phyloP scores from a whole-genome alignment of 768 basidiomycete genomes.

The Strobilomyces confusus region DNA sequence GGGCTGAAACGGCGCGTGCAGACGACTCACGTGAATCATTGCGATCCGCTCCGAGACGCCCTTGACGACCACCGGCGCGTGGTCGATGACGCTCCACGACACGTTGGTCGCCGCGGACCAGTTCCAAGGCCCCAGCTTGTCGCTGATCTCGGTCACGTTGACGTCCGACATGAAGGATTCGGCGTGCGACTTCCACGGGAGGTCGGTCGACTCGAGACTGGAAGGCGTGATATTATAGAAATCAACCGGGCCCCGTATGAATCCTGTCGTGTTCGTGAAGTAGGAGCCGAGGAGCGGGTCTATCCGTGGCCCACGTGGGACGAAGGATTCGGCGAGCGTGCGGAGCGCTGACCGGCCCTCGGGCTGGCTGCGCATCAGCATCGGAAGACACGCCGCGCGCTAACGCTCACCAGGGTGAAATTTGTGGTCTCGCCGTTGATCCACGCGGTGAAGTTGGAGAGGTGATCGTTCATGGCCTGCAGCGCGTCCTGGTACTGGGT shows the following conservation, averaged over 20 bases:
- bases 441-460: slow-evolving; percentile 76
- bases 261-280: slow-evolving; percentile 75
- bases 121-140: slow-evolving; percentile 58
- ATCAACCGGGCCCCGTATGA: slow-evolving; percentile 58
- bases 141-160: slow-evolving; percentile 48
- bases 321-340: slow-evolving; percentile 47
- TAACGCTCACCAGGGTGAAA: slow-evolving; percentile 54
- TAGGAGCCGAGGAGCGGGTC: slow-evolving; percentile 53
- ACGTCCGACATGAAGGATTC: slow-evolving; percentile 45
- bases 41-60: slow-evolving; percentile 47
- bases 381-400: neutral
- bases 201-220: slow-evolving; percentile 33
- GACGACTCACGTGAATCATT: slow-evolving; percentile 58
- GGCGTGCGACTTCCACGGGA: slow-evolving; percentile 50
- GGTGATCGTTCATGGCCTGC: slow-evolving; percentile 50
- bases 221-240: slow-evolving; percentile 63
- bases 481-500: slow-evolving; percentile 68
- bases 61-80: slow-evolving; percentile 36
- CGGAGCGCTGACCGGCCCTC: slow-evolving; percentile 39
- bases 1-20: slow-evolving; percentile 3
- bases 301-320: slow-evolving; percentile 41
- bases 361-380: slow-evolving; percentile 38
- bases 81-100: slow-evolving; percentile 64
- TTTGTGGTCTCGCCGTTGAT: slow-evolving; percentile 62
- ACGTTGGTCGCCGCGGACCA: slow-evolving; percentile 64